phyloP scores from a whole-genome alignment of 108 stramenopile genomes.

The Nannochloropsis gaditana region DNA sequence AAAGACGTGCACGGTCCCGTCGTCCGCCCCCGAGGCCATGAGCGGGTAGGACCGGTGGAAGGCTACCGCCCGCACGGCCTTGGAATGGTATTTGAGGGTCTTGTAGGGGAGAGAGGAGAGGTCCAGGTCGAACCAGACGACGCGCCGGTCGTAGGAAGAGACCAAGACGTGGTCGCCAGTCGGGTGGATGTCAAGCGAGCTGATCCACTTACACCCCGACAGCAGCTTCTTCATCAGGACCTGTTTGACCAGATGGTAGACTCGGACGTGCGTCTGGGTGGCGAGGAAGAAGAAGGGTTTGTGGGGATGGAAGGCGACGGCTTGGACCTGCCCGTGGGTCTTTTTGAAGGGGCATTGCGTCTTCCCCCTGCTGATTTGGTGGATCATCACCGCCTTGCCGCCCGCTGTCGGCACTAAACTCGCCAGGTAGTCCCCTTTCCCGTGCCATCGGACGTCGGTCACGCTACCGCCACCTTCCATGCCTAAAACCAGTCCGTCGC shows the following conservation, averaged over 20 bases:
- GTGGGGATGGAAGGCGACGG: conserved; percentile 85
- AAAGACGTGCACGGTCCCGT: conserved; percentile 94
- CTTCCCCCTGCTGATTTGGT: conserved; percentile 81
- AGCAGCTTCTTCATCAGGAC: conserved; percentile 57
- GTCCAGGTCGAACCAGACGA: conserved; percentile 98
- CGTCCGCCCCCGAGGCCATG: conserved; percentile 94
- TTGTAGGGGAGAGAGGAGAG: conserved; percentile 85
- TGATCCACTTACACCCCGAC: conserved; percentile 92
- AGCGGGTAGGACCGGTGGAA: conserved; percentile 85
- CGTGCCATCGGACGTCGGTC: conserved; percentile 76
- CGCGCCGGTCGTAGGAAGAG: conserved; percentile 83
- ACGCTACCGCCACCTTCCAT: conserved; percentile 55
- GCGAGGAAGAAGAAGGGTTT: conserved; percentile 98
- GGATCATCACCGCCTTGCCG: conserved; percentile 78
- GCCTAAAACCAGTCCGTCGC: background rate
- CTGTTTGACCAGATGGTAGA: conserved; percentile 94
- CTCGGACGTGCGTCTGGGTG: conserved; percentile 78
- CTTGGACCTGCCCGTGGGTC: conserved; percentile 65
- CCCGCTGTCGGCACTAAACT: conserved; percentile 70
- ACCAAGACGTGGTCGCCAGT: conserved; percentile 92
- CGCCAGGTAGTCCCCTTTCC: conserved; percentile 94
- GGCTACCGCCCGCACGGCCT: conserved; percentile 69
- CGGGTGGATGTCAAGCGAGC: conserved; percentile 84
- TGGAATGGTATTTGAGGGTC: conserved; percentile 86
- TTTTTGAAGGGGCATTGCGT: conserved; percentile 83